Evolutionary conservation across 2,329 filamentous ascomycete genomes (phyloP).

Genomic region (Ascochyta koolunga): DNA sequence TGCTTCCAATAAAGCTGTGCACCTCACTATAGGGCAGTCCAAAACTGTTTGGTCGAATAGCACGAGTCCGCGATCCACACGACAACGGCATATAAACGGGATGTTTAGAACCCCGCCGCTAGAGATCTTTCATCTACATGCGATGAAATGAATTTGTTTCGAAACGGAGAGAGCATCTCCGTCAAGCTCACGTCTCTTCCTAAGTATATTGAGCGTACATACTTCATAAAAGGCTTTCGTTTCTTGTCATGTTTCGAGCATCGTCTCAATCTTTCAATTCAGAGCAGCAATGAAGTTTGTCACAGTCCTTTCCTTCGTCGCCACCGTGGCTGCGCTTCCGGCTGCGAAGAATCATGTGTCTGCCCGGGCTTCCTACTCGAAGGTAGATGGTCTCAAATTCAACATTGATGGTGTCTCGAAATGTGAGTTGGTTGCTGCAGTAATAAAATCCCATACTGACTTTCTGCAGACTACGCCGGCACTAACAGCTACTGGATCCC

Average conservation of each 20-base stretch:
- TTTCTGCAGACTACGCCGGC: slow-evolving; percentile 48
- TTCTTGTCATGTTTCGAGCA: neutral
- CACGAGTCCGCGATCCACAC: neutral
- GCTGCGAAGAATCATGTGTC: slow-evolving; percentile 17
- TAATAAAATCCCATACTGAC: neutral
- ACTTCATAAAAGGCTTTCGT: neutral
- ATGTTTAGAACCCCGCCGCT: slow-evolving; percentile 3
- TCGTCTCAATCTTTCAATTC: neutral
- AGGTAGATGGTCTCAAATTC: slow-evolving; percentile 39
- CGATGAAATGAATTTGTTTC: slow-evolving; percentile 1
- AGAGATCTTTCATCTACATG: slow-evolving; percentile 1
- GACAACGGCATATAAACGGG: neutral
- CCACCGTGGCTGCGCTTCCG: slow-evolving; percentile 29
- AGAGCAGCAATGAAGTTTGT: slow-evolving; percentile 31
- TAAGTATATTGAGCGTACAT: neutral
- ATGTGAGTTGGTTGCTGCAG: slow-evolving; percentile 18
- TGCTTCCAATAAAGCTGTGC: neutral
- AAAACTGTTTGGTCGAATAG: neutral
- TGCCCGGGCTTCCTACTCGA: slow-evolving; percentile 33
- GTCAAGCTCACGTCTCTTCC: neutral
- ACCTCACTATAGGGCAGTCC: neutral
- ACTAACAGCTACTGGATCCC: slow-evolving; percentile 64
- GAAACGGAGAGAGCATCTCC: slow-evolving; percentile 7
- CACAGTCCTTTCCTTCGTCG: slow-evolving; percentile 25
- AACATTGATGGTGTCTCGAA: slow-evolving; percentile 45